phyloP scores from a whole-genome alignment of 2,329 filamentous ascomycete species.

The Gnomoniopsis smithogilvyi region DNA sequence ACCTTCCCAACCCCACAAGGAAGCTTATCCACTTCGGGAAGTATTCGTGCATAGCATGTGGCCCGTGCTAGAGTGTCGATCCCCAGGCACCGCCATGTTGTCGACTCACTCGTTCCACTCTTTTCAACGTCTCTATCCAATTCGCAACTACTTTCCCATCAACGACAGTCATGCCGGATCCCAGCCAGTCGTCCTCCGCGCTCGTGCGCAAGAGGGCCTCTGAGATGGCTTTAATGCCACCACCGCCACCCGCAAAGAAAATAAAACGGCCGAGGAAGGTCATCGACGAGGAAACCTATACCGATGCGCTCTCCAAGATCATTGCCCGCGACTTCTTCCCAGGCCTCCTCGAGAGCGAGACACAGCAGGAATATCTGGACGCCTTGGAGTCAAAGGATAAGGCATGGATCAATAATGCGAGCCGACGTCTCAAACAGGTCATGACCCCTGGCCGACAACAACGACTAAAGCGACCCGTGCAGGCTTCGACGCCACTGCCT shows the following conservation, averaged over 20 bases:
- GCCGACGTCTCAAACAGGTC: slow-evolving; percentile 66
- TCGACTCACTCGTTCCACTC: neutral
- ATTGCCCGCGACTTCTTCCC: slow-evolving; percentile 97
- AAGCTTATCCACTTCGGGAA: neutral
- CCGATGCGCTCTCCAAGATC: slow-evolving; percentile 84
- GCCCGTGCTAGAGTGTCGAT: neutral
- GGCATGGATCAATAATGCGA: slow-evolving; percentile 82
- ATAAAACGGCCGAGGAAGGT: slow-evolving; percentile 88
- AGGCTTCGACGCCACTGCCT: slow-evolving; percentile 15
- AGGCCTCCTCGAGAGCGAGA: slow-evolving; percentile 78
- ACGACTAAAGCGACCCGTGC: slow-evolving; percentile 18
- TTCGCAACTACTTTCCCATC: neutral
- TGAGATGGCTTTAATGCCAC: slow-evolving; percentile 78
- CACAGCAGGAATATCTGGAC: slow-evolving; percentile 88
- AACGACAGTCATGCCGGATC: slow-evolving; percentile 8
- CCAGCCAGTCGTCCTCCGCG: slow-evolving; percentile 43
- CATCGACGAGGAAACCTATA: slow-evolving; percentile 92
- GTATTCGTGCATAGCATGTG: neutral
- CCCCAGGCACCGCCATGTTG: neutral
- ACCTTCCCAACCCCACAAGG: slow-evolving; percentile 1
- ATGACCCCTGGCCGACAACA: slow-evolving; percentile 71
- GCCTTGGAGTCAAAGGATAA: slow-evolving; percentile 83
- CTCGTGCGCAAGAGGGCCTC: slow-evolving; percentile 62
- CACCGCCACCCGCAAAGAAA: slow-evolving; percentile 78
- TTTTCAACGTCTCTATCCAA: neutral